Conservation (phyloP, 208 protist species). For the Trypanosoma conorhini region DNA sequence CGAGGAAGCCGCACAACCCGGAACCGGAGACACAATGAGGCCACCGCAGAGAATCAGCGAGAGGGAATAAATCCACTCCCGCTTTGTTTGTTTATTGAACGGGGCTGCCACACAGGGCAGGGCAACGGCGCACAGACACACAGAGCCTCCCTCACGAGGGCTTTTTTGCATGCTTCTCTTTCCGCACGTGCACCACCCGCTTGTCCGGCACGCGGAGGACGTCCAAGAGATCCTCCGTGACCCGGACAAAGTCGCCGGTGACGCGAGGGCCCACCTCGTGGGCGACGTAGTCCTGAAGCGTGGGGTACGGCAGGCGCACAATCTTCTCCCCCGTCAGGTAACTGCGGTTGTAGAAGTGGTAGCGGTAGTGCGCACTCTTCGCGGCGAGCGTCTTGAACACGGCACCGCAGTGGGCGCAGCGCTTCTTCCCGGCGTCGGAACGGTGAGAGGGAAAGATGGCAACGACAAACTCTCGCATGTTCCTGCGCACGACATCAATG, state of each 20-base stretch:
- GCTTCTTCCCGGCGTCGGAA: slow-evolving; percentile 30
- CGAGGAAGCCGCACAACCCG: neutral
- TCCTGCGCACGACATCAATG: slow-evolving; percentile 43
- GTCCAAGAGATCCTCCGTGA: slow-evolving; percentile 27
- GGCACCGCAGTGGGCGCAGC: slow-evolving; percentile 69
- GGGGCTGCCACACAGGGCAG: neutral
- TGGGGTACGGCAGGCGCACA: slow-evolving; percentile 71
- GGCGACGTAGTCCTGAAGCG: slow-evolving; percentile 39
- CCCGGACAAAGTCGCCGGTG: slow-evolving; percentile 26
- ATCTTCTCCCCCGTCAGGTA: slow-evolving; percentile 58
- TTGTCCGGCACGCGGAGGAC: slow-evolving; percentile 27
- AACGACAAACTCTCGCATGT: slow-evolving; percentile 54
- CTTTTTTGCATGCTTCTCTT: slow-evolving; percentile 7
- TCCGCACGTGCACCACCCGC: slow-evolving; percentile 16
- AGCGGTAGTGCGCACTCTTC: slow-evolving; percentile 75
- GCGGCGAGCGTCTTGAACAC: slow-evolving; percentile 46
- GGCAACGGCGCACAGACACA: neutral
- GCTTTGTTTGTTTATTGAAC: neutral
- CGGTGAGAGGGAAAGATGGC: slow-evolving; percentile 59
- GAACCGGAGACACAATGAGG: slow-evolving; percentile 4
- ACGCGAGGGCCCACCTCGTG: slow-evolving; percentile 21
- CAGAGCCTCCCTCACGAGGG: neutral
- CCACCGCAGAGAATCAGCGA: neutral
- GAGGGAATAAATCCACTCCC: neutral
- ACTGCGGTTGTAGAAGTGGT: slow-evolving; percentile 75